Evolutionary conservation across 2,329 filamentous ascomycete species (phyloP), one percentile per base, ranked within the genome.

Genomic region (Leptographium flavum): DNA sequence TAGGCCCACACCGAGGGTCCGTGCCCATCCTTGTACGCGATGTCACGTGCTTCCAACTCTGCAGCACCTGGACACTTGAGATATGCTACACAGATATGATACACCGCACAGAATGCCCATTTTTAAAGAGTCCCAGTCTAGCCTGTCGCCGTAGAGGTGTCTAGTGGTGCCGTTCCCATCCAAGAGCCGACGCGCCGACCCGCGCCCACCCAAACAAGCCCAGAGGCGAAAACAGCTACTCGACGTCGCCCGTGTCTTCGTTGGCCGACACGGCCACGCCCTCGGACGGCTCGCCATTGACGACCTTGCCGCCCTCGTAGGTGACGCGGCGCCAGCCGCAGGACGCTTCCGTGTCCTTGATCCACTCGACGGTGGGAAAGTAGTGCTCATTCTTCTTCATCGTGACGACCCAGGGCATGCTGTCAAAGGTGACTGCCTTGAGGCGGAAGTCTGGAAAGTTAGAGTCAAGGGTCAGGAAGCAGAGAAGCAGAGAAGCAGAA

Each of bases 301-400:
- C 63, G 1, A 67, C 60, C 50, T 70, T 65, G 40, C 66, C 70
- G 53, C 68, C 69, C 55, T 79, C 75, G 51, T 81, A 80, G 4
- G 76, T 77, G 19, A 78, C 67, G 32, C 78, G 66, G 45, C 69
- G 69, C 79, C 79, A 83, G 42, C 77, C 77, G 50, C 71, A 77
- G 2, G 69, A 62, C 50, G 77, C 74, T 7, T 63, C 63, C 14
- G 63, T 58, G 51, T 82, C 78, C 60, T 81, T 81, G 61, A 78
- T 73, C 71, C 77, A 81, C 56, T 83, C 79, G 61, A 77, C 74
- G 1, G 77, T 82, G 0, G 79, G 79, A 63, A 83, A 83, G 61
- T 98, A 98, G 63, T 98, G 92, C 60, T 98, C 90, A 55, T 95
- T 95, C 75, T 96, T 96, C 79, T 98, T 98, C 85, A 98, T 94